Evolutionary conservation across 1,139 yeast genomes (phyloP).

Genomic region (Magnusiomyces magnusii): DNA sequence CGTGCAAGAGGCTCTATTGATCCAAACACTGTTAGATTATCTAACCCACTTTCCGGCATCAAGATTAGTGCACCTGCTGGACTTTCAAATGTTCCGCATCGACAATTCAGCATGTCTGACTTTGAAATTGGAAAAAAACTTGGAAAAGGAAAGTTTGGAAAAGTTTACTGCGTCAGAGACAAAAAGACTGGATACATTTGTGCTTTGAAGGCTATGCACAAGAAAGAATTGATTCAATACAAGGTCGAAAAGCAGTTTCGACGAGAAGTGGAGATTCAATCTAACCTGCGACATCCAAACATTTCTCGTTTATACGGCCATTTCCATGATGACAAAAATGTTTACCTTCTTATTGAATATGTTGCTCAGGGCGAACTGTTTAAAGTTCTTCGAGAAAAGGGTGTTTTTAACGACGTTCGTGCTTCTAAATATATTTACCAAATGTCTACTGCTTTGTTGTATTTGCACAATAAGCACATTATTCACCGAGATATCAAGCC

Average conservation of each 20-base stretch:
- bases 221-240: conserved; percentile 62
- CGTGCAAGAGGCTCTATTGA: conserved; percentile 15
- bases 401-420: conserved; percentile 59
- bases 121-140: conserved; percentile 83
- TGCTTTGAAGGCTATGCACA: conserved; percentile 88
- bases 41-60: conserved; percentile 27
- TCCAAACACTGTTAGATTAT: conserved; percentile 21
- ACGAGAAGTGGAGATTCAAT: conserved; percentile 87
- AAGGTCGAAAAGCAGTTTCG: conserved; percentile 83
- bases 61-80: conserved; percentile 10
- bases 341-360: conserved; percentile 77
- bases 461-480: conserved; percentile 68
- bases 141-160: conserved; percentile 92
- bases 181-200: conserved; percentile 67
- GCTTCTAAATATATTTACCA: conserved; percentile 80
- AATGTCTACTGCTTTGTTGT: conserved; percentile 68
- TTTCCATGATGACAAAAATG: conserved; percentile 72
- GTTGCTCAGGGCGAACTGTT: conserved; percentile 85
- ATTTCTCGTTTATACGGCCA: conserved; percentile 77
- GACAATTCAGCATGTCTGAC: conserved; percentile 42
- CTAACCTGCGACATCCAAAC: conserved; percentile 63
- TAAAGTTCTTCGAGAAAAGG: conserved; percentile 54
- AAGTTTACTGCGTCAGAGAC: conserved; percentile 83
- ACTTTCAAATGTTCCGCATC: conserved; percentile 7
- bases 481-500: conserved; percentile 93